phyloP scores from a whole-genome alignment of 345 rosid species.

The Bretschneidera sinensis region DNA sequence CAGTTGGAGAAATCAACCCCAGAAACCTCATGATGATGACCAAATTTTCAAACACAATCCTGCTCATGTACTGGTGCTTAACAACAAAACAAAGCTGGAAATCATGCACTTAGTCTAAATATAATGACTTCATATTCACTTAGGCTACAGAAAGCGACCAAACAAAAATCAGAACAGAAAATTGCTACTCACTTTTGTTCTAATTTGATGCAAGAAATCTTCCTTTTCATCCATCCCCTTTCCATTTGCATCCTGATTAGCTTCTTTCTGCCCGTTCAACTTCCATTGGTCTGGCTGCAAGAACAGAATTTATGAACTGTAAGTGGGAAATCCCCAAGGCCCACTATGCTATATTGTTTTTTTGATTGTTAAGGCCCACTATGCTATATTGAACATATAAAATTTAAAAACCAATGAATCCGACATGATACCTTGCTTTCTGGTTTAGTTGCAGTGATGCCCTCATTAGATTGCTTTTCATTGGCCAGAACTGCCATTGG shows the following conservation, averaged over 20 bases:
- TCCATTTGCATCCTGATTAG: conserved; percentile 28
- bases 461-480: conserved; percentile 32
- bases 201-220: conserved; percentile 79
- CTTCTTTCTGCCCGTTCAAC: conserved; percentile 35
- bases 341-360: not conserved
- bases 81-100: not conserved
- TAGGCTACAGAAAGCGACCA: too few species aligned
- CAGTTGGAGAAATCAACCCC: too few species aligned
- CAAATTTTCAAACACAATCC: too few species aligned
- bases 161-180: not conserved
- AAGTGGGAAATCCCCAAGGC: conserved; percentile 8
- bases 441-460: conserved; percentile 24
- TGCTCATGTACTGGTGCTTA: too few species aligned
- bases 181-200: conserved; percentile 61
- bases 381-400: not conserved
- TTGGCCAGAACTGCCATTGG: conserved; percentile 28
- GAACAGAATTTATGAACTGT: conserved; percentile 16
- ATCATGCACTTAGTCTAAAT: too few species aligned
- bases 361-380: too few species aligned
- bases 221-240: conserved; percentile 53
- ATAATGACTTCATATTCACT: too few species aligned
- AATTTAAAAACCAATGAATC: too few species aligned
- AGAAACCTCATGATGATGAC: too few species aligned
- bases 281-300: conserved; percentile 42
- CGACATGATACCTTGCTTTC: conserved; percentile 41